phyloP scores from a whole-genome alignment of 75 land plant genomes.

The Adiantum capillusveneris region DNA sequence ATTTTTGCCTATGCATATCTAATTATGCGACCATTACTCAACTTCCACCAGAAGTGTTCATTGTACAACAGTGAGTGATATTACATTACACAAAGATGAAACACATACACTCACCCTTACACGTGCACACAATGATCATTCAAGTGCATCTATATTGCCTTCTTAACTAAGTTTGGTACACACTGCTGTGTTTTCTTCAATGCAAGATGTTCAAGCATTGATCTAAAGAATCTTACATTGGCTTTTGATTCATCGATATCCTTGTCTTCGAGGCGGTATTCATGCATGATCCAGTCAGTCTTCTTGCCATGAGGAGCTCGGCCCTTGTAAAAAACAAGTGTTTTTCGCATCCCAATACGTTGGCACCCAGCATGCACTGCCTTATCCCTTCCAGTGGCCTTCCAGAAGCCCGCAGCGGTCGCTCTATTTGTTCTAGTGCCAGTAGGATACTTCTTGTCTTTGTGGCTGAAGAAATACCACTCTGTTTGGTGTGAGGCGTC shows the following conservation, averaged over 20 bases:
- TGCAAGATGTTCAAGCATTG: too few relatives aligned
- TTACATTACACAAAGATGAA: too few relatives aligned
- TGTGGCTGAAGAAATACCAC: constrained; percentile 11
- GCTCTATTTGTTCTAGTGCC: constrained; percentile 18
- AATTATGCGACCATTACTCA: too few relatives aligned
- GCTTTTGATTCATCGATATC: not conserved
- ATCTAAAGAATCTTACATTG: too few relatives aligned
- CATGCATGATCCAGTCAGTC: constrained; percentile 19
- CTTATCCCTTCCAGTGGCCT: constrained; percentile 23
- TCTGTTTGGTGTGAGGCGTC: constrained; percentile 2
- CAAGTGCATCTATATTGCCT: too few relatives aligned
- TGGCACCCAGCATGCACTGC: constrained; percentile 6
- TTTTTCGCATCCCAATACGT: constrained; percentile 16
- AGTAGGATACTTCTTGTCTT: constrained; percentile 21
- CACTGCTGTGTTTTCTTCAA: too few relatives aligned
- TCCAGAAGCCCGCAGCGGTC: constrained; percentile 20
- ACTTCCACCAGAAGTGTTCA: too few relatives aligned
- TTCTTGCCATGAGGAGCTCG: constrained; percentile 17
- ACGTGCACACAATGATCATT: too few relatives aligned
- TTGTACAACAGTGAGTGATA: too few relatives aligned
- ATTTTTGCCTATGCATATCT: too few relatives aligned
- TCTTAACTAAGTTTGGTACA: too few relatives aligned
- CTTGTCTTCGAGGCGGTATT: constrained; percentile 1
- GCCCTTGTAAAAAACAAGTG: constrained; percentile 19
- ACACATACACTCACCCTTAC: too few relatives aligned